phyloP scores from a whole-genome alignment of 2,329 filamentous ascomycete species.

The Piedraia hortae region DNA sequence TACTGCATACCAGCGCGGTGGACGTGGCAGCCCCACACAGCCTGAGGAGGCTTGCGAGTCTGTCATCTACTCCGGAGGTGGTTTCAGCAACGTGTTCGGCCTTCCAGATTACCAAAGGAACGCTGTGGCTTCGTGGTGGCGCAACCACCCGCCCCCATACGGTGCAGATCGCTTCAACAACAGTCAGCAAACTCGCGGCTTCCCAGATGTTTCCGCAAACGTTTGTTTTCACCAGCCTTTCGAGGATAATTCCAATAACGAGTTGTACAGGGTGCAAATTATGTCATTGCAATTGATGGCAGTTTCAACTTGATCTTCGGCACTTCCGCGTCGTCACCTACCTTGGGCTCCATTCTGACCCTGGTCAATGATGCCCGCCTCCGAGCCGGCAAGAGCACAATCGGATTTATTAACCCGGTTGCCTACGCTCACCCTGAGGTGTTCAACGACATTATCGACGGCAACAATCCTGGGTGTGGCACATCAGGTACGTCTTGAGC shows the following conservation, averaged over 20 bases:
- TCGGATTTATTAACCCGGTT: slow-evolving; percentile 18
- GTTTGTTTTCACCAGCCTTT: slow-evolving; percentile 1
- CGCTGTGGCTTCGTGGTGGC: slow-evolving; percentile 17
- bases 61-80: slow-evolving; percentile 19
- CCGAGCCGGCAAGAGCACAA: slow-evolving; percentile 12
- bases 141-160: slow-evolving; percentile 17
- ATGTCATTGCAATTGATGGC: slow-evolving; percentile 17
- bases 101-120: slow-evolving; percentile 21
- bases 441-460: slow-evolving; percentile 16
- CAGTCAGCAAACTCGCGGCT: slow-evolving; percentile 18
- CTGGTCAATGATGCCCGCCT: slow-evolving; percentile 18
- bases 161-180: slow-evolving; percentile 19
- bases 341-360: slow-evolving; percentile 22
- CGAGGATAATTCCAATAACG: background rate
- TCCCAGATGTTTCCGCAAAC: slow-evolving; percentile 15
- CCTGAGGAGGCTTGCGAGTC: slow-evolving; percentile 21
- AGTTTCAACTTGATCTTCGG: slow-evolving; percentile 20
- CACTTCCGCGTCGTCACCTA: slow-evolving; percentile 24
- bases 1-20: too few relatives aligned
- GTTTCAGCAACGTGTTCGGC: slow-evolving; percentile 23
- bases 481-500: slow-evolving; percentile 6
- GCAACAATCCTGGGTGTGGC: slow-evolving; percentile 8
- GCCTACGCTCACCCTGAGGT: slow-evolving; percentile 18
- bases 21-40: slow-evolving; percentile 5
- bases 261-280: slow-evolving; percentile 10